Evolutionary conservation across 83 land plant genomes (phyloP).

Genomic region (Picea engelmannii): DNA sequence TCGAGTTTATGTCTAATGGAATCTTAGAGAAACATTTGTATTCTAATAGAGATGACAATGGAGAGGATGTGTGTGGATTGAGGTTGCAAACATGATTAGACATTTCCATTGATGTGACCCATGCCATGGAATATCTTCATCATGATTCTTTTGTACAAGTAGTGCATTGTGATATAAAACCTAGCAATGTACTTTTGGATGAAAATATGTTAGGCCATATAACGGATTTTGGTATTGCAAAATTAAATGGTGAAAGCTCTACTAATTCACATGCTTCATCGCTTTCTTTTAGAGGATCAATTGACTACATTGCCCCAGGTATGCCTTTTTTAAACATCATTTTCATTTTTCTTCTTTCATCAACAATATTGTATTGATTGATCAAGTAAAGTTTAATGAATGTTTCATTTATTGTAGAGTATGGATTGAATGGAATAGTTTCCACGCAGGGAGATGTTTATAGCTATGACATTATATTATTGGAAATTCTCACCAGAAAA

Average conservation of each 20-base stretch:
- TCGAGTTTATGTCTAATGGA: constrained; percentile 14
- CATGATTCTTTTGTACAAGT: constrained; percentile 16
- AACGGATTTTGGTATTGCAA: constrained; percentile 23
- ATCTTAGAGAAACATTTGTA: constrained; percentile 13
- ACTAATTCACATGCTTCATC: not conserved
- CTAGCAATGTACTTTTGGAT: constrained; percentile 20
- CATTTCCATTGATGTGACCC: constrained; percentile 27
- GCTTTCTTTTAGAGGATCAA: constrained; percentile 9
- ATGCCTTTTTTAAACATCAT: not conserved
- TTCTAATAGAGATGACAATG: not conserved
- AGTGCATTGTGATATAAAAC: constrained; percentile 25
- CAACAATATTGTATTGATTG: too few species aligned
- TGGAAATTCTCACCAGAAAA: too few species aligned
- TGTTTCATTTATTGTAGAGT: not conserved
- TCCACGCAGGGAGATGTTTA: constrained; percentile 2
- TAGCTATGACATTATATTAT: too few species aligned
- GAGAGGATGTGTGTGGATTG: not conserved
- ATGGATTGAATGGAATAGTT: constrained; percentile 11
- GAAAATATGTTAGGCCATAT: constrained; percentile 13
- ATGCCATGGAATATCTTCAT: constrained; percentile 31
- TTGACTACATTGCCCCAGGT: constrained; percentile 24
- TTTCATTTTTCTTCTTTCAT: not conserved
- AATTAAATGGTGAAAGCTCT: not conserved
- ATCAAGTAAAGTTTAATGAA: not conserved
- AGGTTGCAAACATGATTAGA: not conserved